phyloP scores from a whole-genome alignment of 1,284 basidiomycete genomes.

The Albatrellus sp. region DNA sequence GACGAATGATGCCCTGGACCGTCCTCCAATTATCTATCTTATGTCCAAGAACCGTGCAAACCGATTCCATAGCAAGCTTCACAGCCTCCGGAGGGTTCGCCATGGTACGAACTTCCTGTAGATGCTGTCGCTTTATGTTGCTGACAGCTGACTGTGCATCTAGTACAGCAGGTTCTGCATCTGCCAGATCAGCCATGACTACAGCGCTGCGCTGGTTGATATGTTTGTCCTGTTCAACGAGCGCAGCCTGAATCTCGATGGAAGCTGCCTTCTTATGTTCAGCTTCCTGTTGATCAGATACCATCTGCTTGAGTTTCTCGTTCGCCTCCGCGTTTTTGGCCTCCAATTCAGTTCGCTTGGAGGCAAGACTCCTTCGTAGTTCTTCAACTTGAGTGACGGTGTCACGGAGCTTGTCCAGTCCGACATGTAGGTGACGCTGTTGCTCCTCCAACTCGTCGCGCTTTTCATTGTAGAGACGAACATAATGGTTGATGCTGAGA shows the following conservation, averaged over 20 bases:
- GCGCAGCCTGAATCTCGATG: conserved; percentile 88
- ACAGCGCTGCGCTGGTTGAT: conserved; percentile 83
- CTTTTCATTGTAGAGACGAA: conserved; percentile 93
- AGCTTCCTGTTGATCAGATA: conserved; percentile 95
- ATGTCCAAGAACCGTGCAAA: conserved; percentile 95
- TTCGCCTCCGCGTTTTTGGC: conserved; percentile 94
- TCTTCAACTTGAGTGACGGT: conserved; percentile 96
- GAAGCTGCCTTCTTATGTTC: conserved; percentile 97
- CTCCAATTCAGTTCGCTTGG: conserved; percentile 87
- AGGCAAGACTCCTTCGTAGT: conserved; percentile 87
- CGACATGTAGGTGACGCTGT: conserved; percentile 96
- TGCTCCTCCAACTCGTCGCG: conserved; percentile 98
- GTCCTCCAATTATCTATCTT: conserved; percentile 96
- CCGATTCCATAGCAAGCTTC: conserved; percentile 98
- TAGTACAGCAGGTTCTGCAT: conserved; percentile 93
- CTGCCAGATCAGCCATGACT: conserved; percentile 92
- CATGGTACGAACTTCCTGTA: conserved; percentile 98
- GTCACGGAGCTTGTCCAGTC: conserved; percentile 92
- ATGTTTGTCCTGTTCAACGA: conserved; percentile 83
- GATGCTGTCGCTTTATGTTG: conserved; percentile 94
- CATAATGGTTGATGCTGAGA: conserved; percentile 89
- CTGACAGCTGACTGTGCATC: conserved; percentile 94
- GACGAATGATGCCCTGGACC: conserved; percentile 92
- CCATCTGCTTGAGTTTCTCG: conserved; percentile 96
- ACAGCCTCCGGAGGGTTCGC: conserved; percentile 97